Conservation (phyloP, 2,329 filamentous ascomycete genomes). For the Aspergillus sp. region DNA sequence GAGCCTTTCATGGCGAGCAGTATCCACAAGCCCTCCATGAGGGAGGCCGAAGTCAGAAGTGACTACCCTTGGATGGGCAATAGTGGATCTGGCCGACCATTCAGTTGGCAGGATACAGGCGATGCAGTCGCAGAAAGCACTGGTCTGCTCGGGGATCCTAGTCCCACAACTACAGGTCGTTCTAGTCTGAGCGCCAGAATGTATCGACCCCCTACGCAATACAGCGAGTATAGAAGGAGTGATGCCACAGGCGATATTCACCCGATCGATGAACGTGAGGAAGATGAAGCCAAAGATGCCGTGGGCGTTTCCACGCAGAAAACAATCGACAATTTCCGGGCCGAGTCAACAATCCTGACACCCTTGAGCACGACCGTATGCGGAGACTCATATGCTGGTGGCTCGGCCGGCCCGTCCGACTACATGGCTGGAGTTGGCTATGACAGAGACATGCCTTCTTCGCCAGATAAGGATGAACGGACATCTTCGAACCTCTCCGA, state of each 20-base stretch:
- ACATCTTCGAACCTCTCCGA: constrained; percentile 61
- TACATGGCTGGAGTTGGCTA: constrained; percentile 1
- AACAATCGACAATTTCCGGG: constrained; percentile 29
- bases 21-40: constrained; percentile 33
- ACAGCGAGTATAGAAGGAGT: constrained; percentile 53
- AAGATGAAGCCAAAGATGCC: constrained; percentile 51
- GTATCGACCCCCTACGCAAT: constrained; percentile 45
- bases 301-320: constrained; percentile 11
- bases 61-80: constrained; percentile 35
- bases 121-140: constrained; percentile 43
- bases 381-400: constrained; percentile 17
- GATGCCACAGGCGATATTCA: constrained; percentile 59
- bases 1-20: constrained; percentile 44
- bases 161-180: constrained; percentile 42
- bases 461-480: constrained; percentile 56
- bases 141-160: constrained; percentile 45
- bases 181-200: constrained; percentile 42
- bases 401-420: neutral
- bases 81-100: constrained; percentile 20
- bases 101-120: constrained; percentile 31
- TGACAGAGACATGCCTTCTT: constrained; percentile 38
- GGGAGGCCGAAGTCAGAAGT: constrained; percentile 20
- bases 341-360: constrained; percentile 29
- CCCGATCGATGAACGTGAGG: constrained; percentile 64
- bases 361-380: constrained; percentile 30